Percentiles rank a stretch among this genome's conserved stretches.
phyloP scores from a whole-genome alignment of 192 early-diverging fungal genomes.

The Podila epigama region DNA sequence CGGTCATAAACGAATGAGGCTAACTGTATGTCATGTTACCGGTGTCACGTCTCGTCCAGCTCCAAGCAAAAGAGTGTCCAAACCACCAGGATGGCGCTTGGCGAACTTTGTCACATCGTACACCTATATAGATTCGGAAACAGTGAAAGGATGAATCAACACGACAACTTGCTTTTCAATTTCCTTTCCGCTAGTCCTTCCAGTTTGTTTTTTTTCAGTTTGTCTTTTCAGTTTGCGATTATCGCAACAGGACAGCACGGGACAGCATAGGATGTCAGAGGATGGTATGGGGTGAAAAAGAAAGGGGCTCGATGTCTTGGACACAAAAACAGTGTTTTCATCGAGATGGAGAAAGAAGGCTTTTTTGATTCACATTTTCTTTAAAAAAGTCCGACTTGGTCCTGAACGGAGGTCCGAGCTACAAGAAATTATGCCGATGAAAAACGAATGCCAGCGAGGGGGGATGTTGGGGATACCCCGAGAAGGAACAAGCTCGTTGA shows the following conservation, averaged over 20 bases:
- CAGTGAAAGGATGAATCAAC: neutral
- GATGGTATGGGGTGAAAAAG: too few relatives aligned
- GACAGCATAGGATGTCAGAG: too few relatives aligned
- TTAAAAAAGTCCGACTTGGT: neutral
- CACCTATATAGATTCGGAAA: slow-evolving; percentile 29
- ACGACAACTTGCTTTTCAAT: neutral
- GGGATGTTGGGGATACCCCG: too few relatives aligned
- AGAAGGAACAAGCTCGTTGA: too few relatives aligned
- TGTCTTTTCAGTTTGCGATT: too few relatives aligned
- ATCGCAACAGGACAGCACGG: too few relatives aligned
- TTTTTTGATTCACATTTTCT: too few relatives aligned
- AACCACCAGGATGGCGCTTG: slow-evolving; percentile 55
- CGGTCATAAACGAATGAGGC: neutral
- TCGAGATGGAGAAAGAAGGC: neutral
- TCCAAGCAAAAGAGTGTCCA: slow-evolving; percentile 53
- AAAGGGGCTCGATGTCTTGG: too few relatives aligned
- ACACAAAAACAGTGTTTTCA: too few relatives aligned
- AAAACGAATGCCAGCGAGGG: neutral
- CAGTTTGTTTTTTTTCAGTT: too few relatives aligned
- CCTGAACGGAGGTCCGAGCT: neutral
- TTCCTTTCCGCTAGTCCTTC: too few relatives aligned
- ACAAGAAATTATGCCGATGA: neutral
- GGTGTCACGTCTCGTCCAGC: slow-evolving; percentile 61
- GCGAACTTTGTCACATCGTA: slow-evolving; percentile 62
- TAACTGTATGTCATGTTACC: slow-evolving; percentile 43